phyloP scores from a whole-genome alignment of 2,329 filamentous ascomycete species.

The Pseudogymnoascus sp. region DNA sequence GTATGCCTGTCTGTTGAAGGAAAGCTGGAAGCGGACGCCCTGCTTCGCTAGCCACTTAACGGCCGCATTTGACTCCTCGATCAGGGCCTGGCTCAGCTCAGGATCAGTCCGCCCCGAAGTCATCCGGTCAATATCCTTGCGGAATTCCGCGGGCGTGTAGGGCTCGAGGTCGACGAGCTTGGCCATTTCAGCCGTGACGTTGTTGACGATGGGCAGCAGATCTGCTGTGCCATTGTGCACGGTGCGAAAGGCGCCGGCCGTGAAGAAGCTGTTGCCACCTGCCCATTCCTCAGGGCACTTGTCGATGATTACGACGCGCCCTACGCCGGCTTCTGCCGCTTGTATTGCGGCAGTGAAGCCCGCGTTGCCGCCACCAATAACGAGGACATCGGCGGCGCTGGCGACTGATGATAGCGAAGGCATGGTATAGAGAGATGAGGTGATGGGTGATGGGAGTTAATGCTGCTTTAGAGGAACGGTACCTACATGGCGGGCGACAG shows the following conservation, averaged over 20 bases:
- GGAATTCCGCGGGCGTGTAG: conserved; percentile 49
- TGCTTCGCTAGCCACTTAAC: conserved; percentile 49
- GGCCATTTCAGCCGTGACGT: conserved; percentile 41
- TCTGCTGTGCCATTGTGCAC: conserved; percentile 48
- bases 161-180: conserved; percentile 49
- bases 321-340: conserved; percentile 41
- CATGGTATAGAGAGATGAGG: conserved; percentile 10
- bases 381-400: conserved; percentile 36
- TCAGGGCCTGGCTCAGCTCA: conserved; percentile 39
- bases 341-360: conserved; percentile 54
- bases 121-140: conserved; percentile 48
- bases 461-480: conserved; percentile 5
- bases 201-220: conserved; percentile 54
- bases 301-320: conserved; percentile 37
- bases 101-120: conserved; percentile 47
- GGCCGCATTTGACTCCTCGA: conserved; percentile 43
- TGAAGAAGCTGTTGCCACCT: conserved; percentile 20
- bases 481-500: neutral
- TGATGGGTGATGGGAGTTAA: neutral
- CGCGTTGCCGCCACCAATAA: conserved; percentile 58
- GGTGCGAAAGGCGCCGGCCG: conserved; percentile 35
- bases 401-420: neutral
- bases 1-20: conserved; percentile 60
- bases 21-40: conserved; percentile 51
- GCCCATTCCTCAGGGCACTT: conserved; percentile 20